Evolutionary conservation across 352 stramenopile species (phyloP).

Genomic region (Globisporangium echinulatum): DNA sequence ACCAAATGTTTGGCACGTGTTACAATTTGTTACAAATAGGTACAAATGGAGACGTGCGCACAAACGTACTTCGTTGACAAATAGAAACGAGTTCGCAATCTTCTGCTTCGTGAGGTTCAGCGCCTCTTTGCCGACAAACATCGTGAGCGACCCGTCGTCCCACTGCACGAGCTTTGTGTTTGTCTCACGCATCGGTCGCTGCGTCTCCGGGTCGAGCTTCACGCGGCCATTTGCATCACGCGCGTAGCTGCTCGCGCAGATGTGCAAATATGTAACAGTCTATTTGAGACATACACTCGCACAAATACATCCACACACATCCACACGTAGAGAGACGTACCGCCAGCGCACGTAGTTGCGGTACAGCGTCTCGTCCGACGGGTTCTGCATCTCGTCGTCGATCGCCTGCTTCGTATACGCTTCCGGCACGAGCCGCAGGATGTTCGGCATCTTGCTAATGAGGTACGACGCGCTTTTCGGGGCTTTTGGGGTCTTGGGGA

Average conservation of each 20-base stretch:
- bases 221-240: slow-evolving; percentile 54
- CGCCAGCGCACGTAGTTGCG: slow-evolving; percentile 85
- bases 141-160: slow-evolving; percentile 80
- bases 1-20: background rate
- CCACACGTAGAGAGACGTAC: slow-evolving; percentile 12
- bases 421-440: slow-evolving; percentile 71
- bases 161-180: slow-evolving; percentile 85
- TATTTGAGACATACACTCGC: too few species aligned
- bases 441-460: slow-evolving; percentile 83
- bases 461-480: slow-evolving; percentile 54
- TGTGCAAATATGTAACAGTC: background rate
- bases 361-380: slow-evolving; percentile 79
- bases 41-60: background rate
- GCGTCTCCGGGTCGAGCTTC: slow-evolving; percentile 56
- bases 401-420: slow-evolving; percentile 75
- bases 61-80: slow-evolving; percentile 50
- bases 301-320: background rate
- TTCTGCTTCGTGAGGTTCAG: slow-evolving; percentile 80
- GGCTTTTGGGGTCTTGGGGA: slow-evolving; percentile 72
- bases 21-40: background rate
- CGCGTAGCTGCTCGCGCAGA: slow-evolving; percentile 26
- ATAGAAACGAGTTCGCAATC: slow-evolving; percentile 84
- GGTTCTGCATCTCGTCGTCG: slow-evolving; percentile 73
- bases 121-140: slow-evolving; percentile 82
- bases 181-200: slow-evolving; percentile 52